Base-by-base conservation (phyloP, 305 asterid species). In the Fraxinus latifolia region DNA sequence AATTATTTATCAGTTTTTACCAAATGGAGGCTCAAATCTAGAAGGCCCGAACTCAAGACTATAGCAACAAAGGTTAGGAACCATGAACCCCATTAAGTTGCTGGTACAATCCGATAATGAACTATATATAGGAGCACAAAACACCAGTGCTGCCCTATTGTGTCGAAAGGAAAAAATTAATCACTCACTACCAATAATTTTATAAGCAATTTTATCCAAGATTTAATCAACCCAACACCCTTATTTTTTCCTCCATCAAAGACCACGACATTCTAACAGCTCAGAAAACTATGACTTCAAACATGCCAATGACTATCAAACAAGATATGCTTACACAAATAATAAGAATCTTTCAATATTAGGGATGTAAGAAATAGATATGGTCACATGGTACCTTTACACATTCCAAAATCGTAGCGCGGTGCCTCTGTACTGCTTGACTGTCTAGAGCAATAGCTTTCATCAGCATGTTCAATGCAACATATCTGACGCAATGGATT, bases 351-450 rank as follows among this genome's bases (percentile, higher is more conserved):
- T 21, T 55, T 82, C 44, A 5, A 75, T 74, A 37, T 76, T 71
- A 70, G 60, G 47, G 62, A 42, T 68, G 37, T 50, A 9, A 79
- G 42, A 70, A 83, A 17, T 8, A 65, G 21, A 21, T 14, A 34
- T 77, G 44, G 58, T 77, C 67, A 23, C 82, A 79, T 80, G 77
- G 79, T 91, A 96, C 99, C 98, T 95, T 96, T 39, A 96, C 97
- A 81, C 99, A 95, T 89, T 96, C 98, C 90, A 94, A 85, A 87
- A 96, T 96, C 50, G 98, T 96, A 58, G 87, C 90, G 27, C 97
- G 94, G 87, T 96, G 99, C 90, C 98, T 93, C 91, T 96, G 99
- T 78, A 96, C 98, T 80, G 99, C 98, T 90, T 94, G 98, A 86
- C 95, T 87, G 82, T 96, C 99, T 82, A 94, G 92, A 81, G 94